Base-by-base conservation (phyloP, 2,329 filamentous ascomycete species). In the Paraconiothyrium sp. region DNA sequence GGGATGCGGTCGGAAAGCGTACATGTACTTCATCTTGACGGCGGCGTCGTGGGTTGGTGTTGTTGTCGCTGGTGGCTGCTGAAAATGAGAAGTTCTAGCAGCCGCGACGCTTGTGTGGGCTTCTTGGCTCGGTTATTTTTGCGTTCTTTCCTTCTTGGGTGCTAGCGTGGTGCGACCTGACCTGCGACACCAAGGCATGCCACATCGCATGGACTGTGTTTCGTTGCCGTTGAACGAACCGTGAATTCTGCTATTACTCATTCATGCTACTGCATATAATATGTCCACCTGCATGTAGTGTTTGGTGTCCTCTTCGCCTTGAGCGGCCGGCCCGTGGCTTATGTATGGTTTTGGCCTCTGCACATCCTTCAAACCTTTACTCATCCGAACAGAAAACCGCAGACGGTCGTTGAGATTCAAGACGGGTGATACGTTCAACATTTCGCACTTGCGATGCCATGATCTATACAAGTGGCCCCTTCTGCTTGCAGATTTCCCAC, bases 11-110 rank as follows among this genome's bases (percentile, higher is more conserved):
- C 57, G 66, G 58, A 57, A 67, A 57, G 73, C 76, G 72, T 77
- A 78, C 75, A 99, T 97, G 92, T 97, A 98, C 89, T 92, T 96
- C 95, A 98, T 98, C 86, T 92, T 97, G 91, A 71, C 70, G 72
- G 72, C 75, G 73, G 75, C 72, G 69, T 75, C 69, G 69, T 70
- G 66, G 75, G 75, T 72, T 70, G 71, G 66, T 73, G 73, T 73
- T 70, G 69, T 66, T 69, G 73, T 73, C 73, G 71, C 68, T 65
- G 66, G 56, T 64, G 48, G 56, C 50, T 55, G 43, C 49, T 57
- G 43, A 48, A 58, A 47, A 52, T 48, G 54, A 64, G 58, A 55
- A 55, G 52, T 55, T 44, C 27, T 60, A 61, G 35, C 50, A 24
- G 8, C 35, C 27, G 50, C 50, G 35, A 54, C 27, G 27, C 27